Evolutionary conservation across 176 grass and related monocot genomes (phyloP).

Genomic region (Oryza meridionalis): DNA sequence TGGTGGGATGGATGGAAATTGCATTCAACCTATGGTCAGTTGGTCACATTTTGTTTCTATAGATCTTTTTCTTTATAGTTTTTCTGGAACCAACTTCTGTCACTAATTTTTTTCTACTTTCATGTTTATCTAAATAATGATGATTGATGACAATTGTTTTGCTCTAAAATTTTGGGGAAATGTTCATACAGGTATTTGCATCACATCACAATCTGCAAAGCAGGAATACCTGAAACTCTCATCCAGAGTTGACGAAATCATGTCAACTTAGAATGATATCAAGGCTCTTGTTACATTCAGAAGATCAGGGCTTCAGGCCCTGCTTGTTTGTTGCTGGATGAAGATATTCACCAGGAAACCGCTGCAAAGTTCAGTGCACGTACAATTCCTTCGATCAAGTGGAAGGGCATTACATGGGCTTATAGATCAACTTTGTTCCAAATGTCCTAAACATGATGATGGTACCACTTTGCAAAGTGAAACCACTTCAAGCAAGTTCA

Average conservation of each 20-base stretch:
- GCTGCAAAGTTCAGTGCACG: conserved; percentile 16
- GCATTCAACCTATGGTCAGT: background rate
- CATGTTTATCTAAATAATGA: background rate
- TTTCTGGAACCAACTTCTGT: background rate
- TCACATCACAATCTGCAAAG: background rate
- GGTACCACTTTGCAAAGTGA: conserved; percentile 29
- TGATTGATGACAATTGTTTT: background rate
- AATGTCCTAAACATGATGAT: conserved; percentile 49
- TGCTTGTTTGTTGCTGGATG: conserved; percentile 34
- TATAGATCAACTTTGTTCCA: conserved; percentile 62
- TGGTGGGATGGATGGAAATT: background rate
- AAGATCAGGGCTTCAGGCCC: background rate
- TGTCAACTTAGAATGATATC: conserved; percentile 21
- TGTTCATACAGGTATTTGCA: background rate
- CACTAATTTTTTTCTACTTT: conserved; percentile 19
- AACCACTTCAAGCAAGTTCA: conserved; percentile 51
- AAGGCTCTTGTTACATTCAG: conserved; percentile 6
- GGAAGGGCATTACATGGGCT: conserved; percentile 49
- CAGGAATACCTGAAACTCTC: background rate
- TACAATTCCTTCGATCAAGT: conserved; percentile 46
- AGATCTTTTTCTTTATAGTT: background rate
- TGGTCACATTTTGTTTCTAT: background rate
- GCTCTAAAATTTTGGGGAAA: conserved; percentile 23
- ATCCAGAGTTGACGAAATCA: background rate
- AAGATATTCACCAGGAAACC: conserved; percentile 46